Base-by-base conservation (phyloP, 805 yeast species). In the Wickerhamomyces chambardii region DNA sequence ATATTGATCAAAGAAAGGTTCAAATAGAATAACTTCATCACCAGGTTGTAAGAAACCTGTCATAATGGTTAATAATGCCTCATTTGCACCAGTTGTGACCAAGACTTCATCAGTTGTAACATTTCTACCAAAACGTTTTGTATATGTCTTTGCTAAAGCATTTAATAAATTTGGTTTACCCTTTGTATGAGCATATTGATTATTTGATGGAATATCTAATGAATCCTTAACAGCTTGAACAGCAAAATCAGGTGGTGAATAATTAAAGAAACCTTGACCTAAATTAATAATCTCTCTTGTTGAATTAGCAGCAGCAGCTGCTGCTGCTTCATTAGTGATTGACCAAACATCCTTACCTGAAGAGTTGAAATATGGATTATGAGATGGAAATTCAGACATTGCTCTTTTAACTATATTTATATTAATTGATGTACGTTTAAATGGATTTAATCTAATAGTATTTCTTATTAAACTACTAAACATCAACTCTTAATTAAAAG, bases 211-310 rank as follows among this genome's bases (percentile, higher is more conserved):
- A 25, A 64, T 65, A 36, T 75, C 78, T 31, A 87, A 66, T 0
- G 96, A 90, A 30, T 70, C 67, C 44, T 77, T 73, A 15, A 90
- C 94, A 6, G 95, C 94, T 10, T 76, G 70, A 39, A 83, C 66
- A 14, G 95, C 96, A 59, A 92, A 92, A n/a, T 77, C 73, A 1
- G 98, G 98, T 3, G 98, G 98, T 22, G 89, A 73, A 56, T 90
- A 92, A 2, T 96, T 86, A 66, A 92, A 92, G 61, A 92, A 92
- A 2, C 98, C 98, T 58, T 92, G 98, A 25, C 98, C 98, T 38
- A 92, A 70, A 50, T 92, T 92, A 41, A 81, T 79, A 37, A 90
- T 76, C 35, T 85, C 83, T 47, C 81, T 69, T n/a, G 86, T 87
- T 31, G 75, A 77, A 29, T 61, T 61, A 3, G 55, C 46, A 42